Evolutionary conservation across 1,139 yeast genomes (phyloP), one percentile per base, ranked within the genome.

Genomic region (Magnusiomyces ingens): DNA sequence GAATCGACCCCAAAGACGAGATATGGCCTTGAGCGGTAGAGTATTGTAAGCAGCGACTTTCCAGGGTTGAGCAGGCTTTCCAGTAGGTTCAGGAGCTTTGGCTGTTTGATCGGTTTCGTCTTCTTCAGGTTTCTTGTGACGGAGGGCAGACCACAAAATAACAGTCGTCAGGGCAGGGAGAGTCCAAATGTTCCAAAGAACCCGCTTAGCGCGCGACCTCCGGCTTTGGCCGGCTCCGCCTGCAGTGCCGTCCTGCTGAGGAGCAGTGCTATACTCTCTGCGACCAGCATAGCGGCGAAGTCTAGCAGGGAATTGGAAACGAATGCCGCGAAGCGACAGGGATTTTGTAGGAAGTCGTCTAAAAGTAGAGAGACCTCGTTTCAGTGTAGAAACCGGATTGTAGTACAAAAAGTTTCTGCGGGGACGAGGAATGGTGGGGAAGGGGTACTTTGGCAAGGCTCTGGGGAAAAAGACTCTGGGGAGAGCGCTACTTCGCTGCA

Each of bases 1-100:
- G 57, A 93, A 80, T 62, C 80, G 81, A 32, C 99, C 99, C 99
- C 99, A 94, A 50, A 91, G 72, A 57, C 99, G 78, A 0, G 97
- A 90, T 50, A 90, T 77, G 3, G 96, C 88, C 65, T 93, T 90
- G 65, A 94, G 77, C 1, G 99, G 99, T 45, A 94, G 75, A 1
- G 97, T 85, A 3, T 91, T 83, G 68, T 93, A 91, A 22, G 94
- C 86, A 64, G 88, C 90, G 55, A 91, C 80, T 47, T 85, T 83
- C 96, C 96, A 89, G 22, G 94, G 85, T 61, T 85, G 82, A 74
- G 91, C 73, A 70, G 81, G 71, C 73, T 77, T 63, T 67, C 76
- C 71, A n/a, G 73, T 72, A 49, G 72, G 74, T 58, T 75, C 46
- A 35, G 41, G 43, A 8, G 32, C 32, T 26, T 26, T 26, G 8